Evolutionary conservation across 441 rosid species (phyloP).

Genomic region (Aquilaria agallochum): DNA sequence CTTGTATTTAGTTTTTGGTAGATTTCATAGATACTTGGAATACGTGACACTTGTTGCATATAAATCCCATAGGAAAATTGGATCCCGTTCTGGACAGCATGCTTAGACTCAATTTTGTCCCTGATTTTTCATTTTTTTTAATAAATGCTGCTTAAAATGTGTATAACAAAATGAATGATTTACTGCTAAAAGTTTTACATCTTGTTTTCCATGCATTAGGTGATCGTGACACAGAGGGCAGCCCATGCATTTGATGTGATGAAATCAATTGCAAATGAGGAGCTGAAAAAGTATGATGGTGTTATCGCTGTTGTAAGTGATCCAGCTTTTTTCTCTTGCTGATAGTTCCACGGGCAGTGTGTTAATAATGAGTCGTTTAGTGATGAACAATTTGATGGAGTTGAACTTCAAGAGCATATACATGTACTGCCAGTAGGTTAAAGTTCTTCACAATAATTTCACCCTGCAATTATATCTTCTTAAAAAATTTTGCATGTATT

Average conservation of each 20-base stretch:
- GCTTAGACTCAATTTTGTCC: background rate
- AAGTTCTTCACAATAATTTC: conserved; percentile 11
- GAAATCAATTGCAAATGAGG: conserved; percentile 51
- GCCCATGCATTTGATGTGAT: conserved; percentile 86
- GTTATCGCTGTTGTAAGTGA: conserved; percentile 78
- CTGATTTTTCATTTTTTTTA: too few species aligned
- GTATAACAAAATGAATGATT: too few species aligned
- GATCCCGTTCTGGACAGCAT: background rate
- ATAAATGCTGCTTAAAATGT: too few species aligned
- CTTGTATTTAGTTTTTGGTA: too few species aligned
- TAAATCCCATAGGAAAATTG: too few species aligned
- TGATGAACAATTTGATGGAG: too few species aligned
- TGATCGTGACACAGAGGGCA: conserved; percentile 76
- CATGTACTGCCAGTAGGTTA: conserved; percentile 7
- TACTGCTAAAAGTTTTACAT: too few species aligned
- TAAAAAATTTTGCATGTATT: background rate
- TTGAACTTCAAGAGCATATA: too few species aligned
- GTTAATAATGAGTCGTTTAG: conserved; percentile 1
- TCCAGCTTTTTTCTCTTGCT: background rate
- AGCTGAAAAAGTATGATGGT: conserved; percentile 76
- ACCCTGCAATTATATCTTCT: background rate
- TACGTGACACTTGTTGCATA: too few species aligned
- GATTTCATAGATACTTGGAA: too few species aligned
- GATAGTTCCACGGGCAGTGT: conserved; percentile 1
- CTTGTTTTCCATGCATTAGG: conserved; percentile 38